Evolutionary conservation across 148 eudicot species (phyloP).

Genomic region (Dianthus caryophyllus): DNA sequence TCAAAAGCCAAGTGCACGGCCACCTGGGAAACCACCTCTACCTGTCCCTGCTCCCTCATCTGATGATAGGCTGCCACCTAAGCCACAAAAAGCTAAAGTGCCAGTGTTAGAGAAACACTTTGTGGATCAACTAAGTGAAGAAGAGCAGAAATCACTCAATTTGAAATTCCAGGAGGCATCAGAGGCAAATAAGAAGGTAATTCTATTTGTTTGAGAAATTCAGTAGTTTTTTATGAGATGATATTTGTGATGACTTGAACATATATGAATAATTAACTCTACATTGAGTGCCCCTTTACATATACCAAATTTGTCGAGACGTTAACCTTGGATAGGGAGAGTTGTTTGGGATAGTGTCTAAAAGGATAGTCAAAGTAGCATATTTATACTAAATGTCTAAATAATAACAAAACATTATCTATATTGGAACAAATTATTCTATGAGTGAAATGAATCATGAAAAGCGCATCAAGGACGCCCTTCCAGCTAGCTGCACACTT

Average conservation of each 20-base stretch:
- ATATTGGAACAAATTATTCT: too few relatives aligned
- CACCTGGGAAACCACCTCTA: slow-evolving; percentile 58
- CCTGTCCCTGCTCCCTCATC: slow-evolving; percentile 50
- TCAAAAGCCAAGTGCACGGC: slow-evolving; percentile 45
- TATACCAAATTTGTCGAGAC: too few relatives aligned
- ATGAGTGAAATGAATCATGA: too few relatives aligned
- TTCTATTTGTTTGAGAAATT: neutral
- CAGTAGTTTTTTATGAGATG: neutral
- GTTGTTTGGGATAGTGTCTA: too few relatives aligned
- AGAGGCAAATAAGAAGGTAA: slow-evolving; percentile 73
- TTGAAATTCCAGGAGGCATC: slow-evolving; percentile 85
- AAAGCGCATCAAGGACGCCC: too few relatives aligned
- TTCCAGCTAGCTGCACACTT: too few relatives aligned
- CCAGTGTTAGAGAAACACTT: slow-evolving; percentile 88
- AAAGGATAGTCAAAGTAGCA: too few relatives aligned
- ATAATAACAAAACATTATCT: too few relatives aligned
- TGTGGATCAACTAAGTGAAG: slow-evolving; percentile 84
- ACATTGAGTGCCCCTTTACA: too few relatives aligned
- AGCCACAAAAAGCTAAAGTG: slow-evolving; percentile 72
- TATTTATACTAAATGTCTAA: too few relatives aligned
- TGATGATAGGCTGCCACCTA: slow-evolving; percentile 55
- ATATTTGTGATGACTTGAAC: neutral
- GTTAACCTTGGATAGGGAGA: neutral
- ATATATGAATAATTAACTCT: neutral
- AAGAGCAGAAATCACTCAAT: slow-evolving; percentile 79